Evolutionary conservation across 2,329 filamentous ascomycete genomes (phyloP), one percentile per base, ranked within the genome.

Genomic region (Claviceps purpurea): DNA sequence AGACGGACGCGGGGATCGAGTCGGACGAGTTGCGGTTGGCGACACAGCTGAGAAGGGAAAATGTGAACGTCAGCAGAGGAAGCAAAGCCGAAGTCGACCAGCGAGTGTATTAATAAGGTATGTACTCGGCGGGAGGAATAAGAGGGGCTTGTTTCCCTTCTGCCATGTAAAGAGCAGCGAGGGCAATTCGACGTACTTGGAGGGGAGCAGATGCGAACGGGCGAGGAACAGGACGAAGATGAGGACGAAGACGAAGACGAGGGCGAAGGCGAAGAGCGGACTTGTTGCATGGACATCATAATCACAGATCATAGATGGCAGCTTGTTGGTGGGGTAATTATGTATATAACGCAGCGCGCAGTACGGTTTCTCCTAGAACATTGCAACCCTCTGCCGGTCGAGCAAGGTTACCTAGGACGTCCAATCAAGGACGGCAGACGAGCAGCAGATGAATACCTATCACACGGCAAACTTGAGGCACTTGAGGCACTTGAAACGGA

Each of bases 221-320:
- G 76, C 66, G 80, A 82, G 58, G 14, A 18, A 16, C 16, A n/a
- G 6, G 39, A 10, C 39, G 39, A 41, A 18, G 39, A n/a, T 18
- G 39, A 41, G 8, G 39, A 13, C 20, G 42, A 44, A 6, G 42
- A 18, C 39, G 39, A n/a, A 10, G n/a, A 10, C 39, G 39, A 41
- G 39, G 16, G 14, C 39, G 39, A 40, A n/a, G 42, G 20, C 42
- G 42, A 26, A 13, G 81, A 82, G 56, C 77, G 70, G 57, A 78
- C 80, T 61, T 75, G 75, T 69, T 81, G 76, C 77, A 80, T 79
- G 68, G 77, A 75, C 65, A 77, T 76, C 75, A 80, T 79, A 68
- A 65, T 75, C 73, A 67, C 66, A 65, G 54, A 18, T 18, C 18
- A 18, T 18, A 18, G 18, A 53, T 53, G 57, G 55, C 46, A 46